Conservation (phyloP, 495 filamentous ascomycete species). For the Aspergillus mulundensis region DNA sequence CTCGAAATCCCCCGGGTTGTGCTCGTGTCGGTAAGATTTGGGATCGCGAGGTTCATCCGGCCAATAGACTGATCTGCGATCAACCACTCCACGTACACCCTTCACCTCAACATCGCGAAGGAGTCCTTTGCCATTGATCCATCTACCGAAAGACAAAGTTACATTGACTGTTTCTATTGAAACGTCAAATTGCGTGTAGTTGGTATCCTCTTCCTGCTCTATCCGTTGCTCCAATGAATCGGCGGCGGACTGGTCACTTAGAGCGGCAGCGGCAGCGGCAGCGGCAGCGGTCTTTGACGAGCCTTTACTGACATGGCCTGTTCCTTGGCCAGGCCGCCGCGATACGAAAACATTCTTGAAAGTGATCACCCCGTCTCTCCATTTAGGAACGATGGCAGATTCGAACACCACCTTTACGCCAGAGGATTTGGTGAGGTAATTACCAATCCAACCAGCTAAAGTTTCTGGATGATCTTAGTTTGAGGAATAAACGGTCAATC, state of each 20-base stretch:
- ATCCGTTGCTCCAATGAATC: constrained; percentile 19
- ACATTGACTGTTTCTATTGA: constrained; percentile 95
- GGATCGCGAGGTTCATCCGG: constrained; percentile 70
- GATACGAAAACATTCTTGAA: constrained; percentile 98
- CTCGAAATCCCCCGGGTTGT: constrained; percentile 91
- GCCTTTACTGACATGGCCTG: constrained; percentile 83
- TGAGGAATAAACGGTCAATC: background rate
- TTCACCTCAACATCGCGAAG: constrained; percentile 90
- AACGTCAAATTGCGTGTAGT: constrained; percentile 96
- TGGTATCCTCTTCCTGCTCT: constrained; percentile 80
- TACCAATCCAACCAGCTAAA: constrained; percentile 85
- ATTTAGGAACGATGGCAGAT: constrained; percentile 93
- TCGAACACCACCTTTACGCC: constrained; percentile 97
- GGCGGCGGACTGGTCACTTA: constrained; percentile 26
- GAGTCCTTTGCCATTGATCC: constrained; percentile 94
- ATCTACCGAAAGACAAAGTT: constrained; percentile 93
- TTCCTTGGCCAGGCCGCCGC: constrained; percentile 73
- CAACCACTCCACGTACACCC: constrained; percentile 93
- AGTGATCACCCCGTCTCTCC: constrained; percentile 89
- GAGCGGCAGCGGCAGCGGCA: constrained; percentile 72
- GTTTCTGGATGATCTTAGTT: constrained; percentile 62
- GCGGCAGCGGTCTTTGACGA: constrained; percentile 82
- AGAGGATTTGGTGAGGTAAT: constrained; percentile 91
- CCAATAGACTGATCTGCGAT: constrained; percentile 78
- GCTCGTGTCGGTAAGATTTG: constrained; percentile 79